These are phyloP conservation scores for Imleria badia DNA, from an alignment of 768 basidiomycete genomes.

Conservation along the genomic window DNA sequence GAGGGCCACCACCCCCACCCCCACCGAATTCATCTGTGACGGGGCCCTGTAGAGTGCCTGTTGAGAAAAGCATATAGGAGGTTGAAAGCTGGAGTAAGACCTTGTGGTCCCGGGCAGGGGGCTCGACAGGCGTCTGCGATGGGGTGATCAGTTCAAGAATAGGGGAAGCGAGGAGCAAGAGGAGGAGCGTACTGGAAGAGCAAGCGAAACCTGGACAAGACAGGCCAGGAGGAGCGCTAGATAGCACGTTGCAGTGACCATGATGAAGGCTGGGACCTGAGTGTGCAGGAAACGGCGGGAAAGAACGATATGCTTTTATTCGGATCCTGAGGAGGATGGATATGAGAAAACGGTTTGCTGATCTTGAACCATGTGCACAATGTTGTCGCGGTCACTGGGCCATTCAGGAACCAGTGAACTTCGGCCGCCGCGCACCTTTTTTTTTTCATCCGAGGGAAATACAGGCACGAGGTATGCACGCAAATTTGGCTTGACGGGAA, in stretches of 20 bases:
- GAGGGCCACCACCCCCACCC: constrained; percentile 5
- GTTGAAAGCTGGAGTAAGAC: constrained; percentile 9
- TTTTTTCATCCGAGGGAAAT: constrained; percentile 15
- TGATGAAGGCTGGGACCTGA: constrained; percentile 9
- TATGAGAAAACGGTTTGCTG: constrained; percentile 25
- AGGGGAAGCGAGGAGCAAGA: too few relatives aligned
- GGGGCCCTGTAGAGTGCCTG: constrained; percentile 13
- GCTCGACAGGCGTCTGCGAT: constrained; percentile 14
- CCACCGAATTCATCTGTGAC: constrained; percentile 21
- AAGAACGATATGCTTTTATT: constrained; percentile 23
- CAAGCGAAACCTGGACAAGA: constrained; percentile 22
- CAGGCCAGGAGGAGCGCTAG: constrained; percentile 22
- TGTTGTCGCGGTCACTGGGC: constrained; percentile 19
- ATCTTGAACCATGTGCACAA: constrained; percentile 19
- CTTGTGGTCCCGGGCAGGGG: not conserved
- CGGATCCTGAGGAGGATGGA: constrained; percentile 6
- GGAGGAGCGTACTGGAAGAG: constrained; percentile 20
- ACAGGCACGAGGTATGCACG: constrained; percentile 19
- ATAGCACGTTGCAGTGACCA: constrained; percentile 21
- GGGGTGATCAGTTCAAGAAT: not conserved
- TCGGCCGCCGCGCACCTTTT: constrained; percentile 26
- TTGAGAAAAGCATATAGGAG: constrained; percentile 1
- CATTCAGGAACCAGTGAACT: constrained; percentile 25
- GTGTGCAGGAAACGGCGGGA: not conserved
- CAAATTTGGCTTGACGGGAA: constrained; percentile 12